Evolutionary conservation across 345 rosid species (phyloP).

Genomic region (Populus tremula): DNA sequence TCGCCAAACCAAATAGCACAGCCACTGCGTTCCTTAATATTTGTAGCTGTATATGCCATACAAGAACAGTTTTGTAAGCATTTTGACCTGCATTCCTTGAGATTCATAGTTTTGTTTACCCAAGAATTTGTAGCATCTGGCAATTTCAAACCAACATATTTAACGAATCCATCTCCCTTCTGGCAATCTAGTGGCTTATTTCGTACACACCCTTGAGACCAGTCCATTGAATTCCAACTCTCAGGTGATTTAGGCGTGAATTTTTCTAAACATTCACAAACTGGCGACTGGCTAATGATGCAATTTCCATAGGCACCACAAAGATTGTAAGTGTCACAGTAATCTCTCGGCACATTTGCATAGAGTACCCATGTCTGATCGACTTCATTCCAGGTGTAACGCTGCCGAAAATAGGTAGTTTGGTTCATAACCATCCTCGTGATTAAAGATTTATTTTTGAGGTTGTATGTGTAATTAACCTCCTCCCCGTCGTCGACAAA

Average conservation of each 20-base stretch:
- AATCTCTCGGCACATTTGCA: neutral
- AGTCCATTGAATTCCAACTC: neutral
- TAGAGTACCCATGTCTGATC: neutral
- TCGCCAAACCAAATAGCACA: conserved; percentile 19
- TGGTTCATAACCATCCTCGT: conserved; percentile 6
- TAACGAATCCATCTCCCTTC: conserved; percentile 13
- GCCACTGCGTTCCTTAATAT: conserved; percentile 11
- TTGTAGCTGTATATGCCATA: conserved; percentile 1
- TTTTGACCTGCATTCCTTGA: conserved; percentile 3
- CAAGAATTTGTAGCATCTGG: conserved; percentile 14
- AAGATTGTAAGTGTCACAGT: neutral
- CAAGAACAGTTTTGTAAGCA: conserved; percentile 24
- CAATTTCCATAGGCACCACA: conserved; percentile 20
- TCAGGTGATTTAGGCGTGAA: conserved; percentile 8
- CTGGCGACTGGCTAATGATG: neutral
- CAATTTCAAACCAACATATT: neutral
- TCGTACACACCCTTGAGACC: conserved; percentile 15
- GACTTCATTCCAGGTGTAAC: conserved; percentile 1
- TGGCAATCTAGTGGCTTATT: conserved; percentile 3
- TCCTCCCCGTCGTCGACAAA: neutral
- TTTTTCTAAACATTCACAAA: conserved; percentile 14
- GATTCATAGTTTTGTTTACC: conserved; percentile 7
- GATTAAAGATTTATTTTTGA: neutral
- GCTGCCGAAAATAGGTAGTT: neutral
- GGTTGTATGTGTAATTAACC: neutral